These are phyloP conservation scores for Vigna radiata DNA, from an alignment of 306 rosid species.

Conservation along the genomic window DNA sequence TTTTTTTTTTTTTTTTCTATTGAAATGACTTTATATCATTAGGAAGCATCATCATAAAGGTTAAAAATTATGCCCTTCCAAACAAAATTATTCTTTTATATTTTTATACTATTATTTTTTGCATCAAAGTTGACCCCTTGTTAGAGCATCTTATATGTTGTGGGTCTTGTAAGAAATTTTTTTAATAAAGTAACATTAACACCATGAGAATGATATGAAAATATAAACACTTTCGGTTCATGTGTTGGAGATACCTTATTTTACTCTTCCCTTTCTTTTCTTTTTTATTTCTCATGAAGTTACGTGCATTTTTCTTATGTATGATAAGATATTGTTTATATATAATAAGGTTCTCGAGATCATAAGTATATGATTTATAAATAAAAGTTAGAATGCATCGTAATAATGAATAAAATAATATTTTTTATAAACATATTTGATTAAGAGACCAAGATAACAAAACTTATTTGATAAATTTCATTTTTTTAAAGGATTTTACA, in stretches of 20 bases:
- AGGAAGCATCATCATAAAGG: slow-evolving; percentile 39
- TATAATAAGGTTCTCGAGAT: too few species aligned
- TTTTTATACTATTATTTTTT: neutral
- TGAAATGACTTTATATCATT: slow-evolving; percentile 36
- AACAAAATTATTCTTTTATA: slow-evolving; percentile 18
- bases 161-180: neutral
- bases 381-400: neutral
- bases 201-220: neutral
- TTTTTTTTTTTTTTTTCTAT: neutral
- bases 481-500: too few species aligned
- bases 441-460: too few species aligned
- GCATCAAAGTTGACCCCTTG: neutral
- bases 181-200: neutral
- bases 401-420: neutral
- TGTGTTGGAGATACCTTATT: neutral
- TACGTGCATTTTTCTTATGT: too few species aligned
- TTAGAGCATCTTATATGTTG: neutral
- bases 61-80: neutral
- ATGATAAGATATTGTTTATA: too few species aligned
- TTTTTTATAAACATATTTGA: neutral
- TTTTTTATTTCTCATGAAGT: neutral
- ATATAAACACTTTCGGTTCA: slow-evolving; percentile 5
- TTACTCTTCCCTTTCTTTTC: neutral
- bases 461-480: too few species aligned
- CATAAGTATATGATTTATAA: neutral